These are phyloP conservation scores for Cytospora paraplurivora DNA, from an alignment of 2,329 filamentous ascomycete species.

Conservation along the genomic window DNA sequence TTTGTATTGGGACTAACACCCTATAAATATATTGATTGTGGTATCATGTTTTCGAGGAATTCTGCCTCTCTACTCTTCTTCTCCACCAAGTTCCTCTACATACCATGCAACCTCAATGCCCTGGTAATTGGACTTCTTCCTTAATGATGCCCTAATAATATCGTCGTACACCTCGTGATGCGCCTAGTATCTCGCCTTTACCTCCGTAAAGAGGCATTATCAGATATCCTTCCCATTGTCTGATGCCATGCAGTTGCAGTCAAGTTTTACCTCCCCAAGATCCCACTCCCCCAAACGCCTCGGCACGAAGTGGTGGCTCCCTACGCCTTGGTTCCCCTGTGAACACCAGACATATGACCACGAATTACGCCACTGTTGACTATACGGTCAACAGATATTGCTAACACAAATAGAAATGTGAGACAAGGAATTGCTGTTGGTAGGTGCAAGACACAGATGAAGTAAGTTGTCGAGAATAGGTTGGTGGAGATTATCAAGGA, in stretches of 20 bases:
- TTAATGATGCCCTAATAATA: conserved; percentile 13
- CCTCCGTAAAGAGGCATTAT: background rate
- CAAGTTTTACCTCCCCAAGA: conserved; percentile 2
- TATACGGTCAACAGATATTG: conserved; percentile 18
- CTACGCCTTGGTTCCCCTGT: conserved; percentile 16
- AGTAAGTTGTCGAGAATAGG: conserved; percentile 4
- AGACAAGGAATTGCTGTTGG: conserved; percentile 12
- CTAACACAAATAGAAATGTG: conserved; percentile 26
- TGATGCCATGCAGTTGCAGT: conserved; percentile 23
- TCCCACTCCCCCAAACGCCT: conserved; percentile 22
- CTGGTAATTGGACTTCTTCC: conserved; percentile 1
- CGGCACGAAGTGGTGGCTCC: conserved; percentile 25
- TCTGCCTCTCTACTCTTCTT: background rate
- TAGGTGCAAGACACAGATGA: conserved; percentile 24
- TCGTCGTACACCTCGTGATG: conserved; percentile 11
- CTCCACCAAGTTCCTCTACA: conserved; percentile 8
- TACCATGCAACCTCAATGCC: background rate
- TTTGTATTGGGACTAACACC: no score
- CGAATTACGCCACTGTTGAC: conserved; percentile 23
- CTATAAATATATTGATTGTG: no score
- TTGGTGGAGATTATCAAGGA: background rate
- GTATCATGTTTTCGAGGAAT: conserved; percentile 4
- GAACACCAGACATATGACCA: conserved; percentile 18
- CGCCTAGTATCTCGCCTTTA: conserved; percentile 8
- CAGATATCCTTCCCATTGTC: conserved; percentile 5